A percentile compares a stretch with the other conserved stretches of the same genome.
These are phyloP conservation scores for Eurotiales sp. DNA, from an alignment of 2,329 filamentous ascomycete genomes.

Conservation along the genomic window DNA sequence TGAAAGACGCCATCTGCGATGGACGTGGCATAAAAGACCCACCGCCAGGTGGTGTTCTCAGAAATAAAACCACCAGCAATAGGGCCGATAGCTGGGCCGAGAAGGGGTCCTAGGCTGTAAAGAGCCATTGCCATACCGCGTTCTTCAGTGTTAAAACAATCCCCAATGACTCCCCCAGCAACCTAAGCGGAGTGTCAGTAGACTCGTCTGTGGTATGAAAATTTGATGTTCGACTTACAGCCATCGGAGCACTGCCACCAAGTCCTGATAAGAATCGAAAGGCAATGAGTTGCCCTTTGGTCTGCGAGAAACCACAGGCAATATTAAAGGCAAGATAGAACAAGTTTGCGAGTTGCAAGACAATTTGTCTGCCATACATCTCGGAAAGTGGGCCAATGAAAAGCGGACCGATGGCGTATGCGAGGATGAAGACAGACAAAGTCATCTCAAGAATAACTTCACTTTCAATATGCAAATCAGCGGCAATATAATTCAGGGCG, in stretches of 20 bases:
- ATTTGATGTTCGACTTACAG: constrained; percentile 30
- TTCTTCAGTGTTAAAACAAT: constrained; percentile 58
- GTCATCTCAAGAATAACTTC: neutral
- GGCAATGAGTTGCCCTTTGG: constrained; percentile 51
- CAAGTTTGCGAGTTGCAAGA: neutral
- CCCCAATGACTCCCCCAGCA: constrained; percentile 50
- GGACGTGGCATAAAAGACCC: constrained; percentile 67
- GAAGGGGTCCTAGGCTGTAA: constrained; percentile 56
- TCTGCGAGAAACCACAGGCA: constrained; percentile 33
- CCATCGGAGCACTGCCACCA: constrained; percentile 55
- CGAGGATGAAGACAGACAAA: constrained; percentile 4
- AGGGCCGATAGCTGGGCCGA: constrained; percentile 60
- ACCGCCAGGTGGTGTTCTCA: constrained; percentile 63
- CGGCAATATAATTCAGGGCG: neutral
- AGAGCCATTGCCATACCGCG: constrained; percentile 44
- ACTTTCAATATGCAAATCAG: neutral
- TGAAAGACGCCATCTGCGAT: constrained; percentile 61
- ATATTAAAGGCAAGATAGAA: constrained; percentile 4
- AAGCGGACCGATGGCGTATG: neutral
- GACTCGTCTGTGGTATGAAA: neutral
- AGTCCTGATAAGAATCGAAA: constrained; percentile 58
- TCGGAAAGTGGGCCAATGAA: constrained; percentile 1
- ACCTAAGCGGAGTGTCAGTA: constrained; percentile 28
- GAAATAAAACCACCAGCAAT: constrained; percentile 61
- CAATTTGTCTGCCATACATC: neutral